Percentiles rank a stretch among this genome's conserved stretches.
These are phyloP conservation scores for Eucalyptus dawsonii DNA, from an alignment of 345 rosid genomes.

Conservation along the genomic window DNA sequence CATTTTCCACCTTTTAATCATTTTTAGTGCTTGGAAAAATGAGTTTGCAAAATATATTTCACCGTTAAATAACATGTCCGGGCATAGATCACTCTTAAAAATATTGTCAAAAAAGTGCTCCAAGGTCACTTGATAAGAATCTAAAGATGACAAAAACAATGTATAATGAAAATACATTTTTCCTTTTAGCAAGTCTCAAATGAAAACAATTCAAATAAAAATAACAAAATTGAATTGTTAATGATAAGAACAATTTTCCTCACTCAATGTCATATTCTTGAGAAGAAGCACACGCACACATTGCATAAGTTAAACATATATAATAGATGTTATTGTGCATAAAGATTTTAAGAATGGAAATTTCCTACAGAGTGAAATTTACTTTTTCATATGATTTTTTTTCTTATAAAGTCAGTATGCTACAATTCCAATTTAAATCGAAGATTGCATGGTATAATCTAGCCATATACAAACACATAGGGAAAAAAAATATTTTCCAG, in stretches of 20 bases:
- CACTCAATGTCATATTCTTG: no score
- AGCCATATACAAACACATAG: no score
- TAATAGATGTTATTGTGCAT: neutral
- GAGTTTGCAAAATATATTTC: no score
- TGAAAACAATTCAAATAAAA: neutral
- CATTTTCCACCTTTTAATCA: neutral
- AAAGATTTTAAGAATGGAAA: neutral
- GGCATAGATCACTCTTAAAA: neutral
- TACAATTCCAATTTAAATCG: neutral
- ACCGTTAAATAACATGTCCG: neutral
- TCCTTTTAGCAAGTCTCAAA: neutral
- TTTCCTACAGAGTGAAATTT: neutral
- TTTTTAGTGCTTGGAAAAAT: neutral
- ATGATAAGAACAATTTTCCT: no score
- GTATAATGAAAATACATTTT: no score
- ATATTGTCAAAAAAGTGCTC: neutral
- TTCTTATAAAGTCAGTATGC: neutral
- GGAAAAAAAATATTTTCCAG: no score
- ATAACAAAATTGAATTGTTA: no score
- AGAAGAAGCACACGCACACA: no score
- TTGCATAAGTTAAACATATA: neutral
- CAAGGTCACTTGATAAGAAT: neutral
- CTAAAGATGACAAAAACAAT: no score
- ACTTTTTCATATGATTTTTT: neutral
- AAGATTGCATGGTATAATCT: neutral